These are phyloP conservation scores for Pseudohalonectria lignicola DNA, from an alignment of 2,329 filamentous ascomycete species.

Conservation along the genomic window DNA sequence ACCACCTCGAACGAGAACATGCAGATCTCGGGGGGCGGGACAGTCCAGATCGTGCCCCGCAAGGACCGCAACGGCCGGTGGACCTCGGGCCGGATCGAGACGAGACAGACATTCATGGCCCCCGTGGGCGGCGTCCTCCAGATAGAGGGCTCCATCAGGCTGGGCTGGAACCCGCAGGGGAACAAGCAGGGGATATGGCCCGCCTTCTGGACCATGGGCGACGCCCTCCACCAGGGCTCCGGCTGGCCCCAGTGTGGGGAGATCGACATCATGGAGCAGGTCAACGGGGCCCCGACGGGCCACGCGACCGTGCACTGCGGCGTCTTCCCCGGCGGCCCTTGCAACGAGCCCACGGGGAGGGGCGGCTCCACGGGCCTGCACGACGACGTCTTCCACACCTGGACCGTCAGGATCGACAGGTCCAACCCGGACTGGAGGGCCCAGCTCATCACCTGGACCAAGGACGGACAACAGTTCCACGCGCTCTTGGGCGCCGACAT, in stretches of 20 bases:
- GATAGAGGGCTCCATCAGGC: slow-evolving; percentile 29
- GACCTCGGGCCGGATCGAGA: slow-evolving; percentile 42
- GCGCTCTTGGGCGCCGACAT: slow-evolving; percentile 29
- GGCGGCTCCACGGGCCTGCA: slow-evolving; percentile 24
- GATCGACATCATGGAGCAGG: slow-evolving; percentile 40
- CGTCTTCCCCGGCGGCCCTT: slow-evolving; percentile 28
- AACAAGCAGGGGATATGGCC: slow-evolving; percentile 43
- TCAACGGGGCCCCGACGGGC: slow-evolving; percentile 31
- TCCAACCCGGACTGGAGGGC: slow-evolving; percentile 27
- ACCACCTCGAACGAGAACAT: slow-evolving; percentile 29
- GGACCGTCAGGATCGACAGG: slow-evolving; percentile 35
- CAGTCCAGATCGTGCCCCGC: slow-evolving; percentile 37
- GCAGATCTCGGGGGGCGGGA: slow-evolving; percentile 38
- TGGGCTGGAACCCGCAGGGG: slow-evolving; percentile 23
- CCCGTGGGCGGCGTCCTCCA: slow-evolving; percentile 27
- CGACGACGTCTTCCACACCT: slow-evolving; percentile 35
- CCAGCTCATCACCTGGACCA: slow-evolving; percentile 37
- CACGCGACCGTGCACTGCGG: slow-evolving; percentile 40
- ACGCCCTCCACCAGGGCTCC: slow-evolving; percentile 28
- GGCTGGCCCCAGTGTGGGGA: slow-evolving; percentile 39
- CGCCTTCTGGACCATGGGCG: slow-evolving; percentile 42
- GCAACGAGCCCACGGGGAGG: slow-evolving; percentile 34
- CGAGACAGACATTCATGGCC: slow-evolving; percentile 31
- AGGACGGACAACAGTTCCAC: slow-evolving; percentile 32
- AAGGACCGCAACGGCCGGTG: slow-evolving; percentile 22